Base-by-base conservation (phyloP, 2,329 filamentous ascomycete genomes). In the Aspergillus luchuensis region DNA sequence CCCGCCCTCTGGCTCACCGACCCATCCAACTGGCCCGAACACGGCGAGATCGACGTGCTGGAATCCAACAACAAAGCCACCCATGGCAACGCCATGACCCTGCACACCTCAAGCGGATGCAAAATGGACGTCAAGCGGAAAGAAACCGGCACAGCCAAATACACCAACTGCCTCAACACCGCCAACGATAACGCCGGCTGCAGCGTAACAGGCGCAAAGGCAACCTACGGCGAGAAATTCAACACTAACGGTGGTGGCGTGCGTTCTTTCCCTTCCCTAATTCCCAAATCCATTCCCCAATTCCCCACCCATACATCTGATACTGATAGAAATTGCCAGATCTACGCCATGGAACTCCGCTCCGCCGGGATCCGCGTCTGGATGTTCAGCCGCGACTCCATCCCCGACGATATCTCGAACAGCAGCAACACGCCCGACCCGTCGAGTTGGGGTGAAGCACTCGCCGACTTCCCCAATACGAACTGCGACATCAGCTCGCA, bases 1-100 rank as follows among this genome's bases (percentile, higher is more conserved):
- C 85, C 86, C 2, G 82, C 88, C 0, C 80, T 91, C 8, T 90
- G 88, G 88, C 79, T 90, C 7, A 80, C 81, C 0, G 88, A 90
- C 71, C 76, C 80, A 0, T 73, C 70, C 66, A 82, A 87, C 75
- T 88, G 87, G 88, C 87, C 88, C 3, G 66, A 71, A 5, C 80
- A 89, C 64, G 87, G 87, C 59, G 88, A 90, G 72, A 88, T 89
- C 62, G 86, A 88, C 70, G 69, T 88, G 19, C 80, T 89, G 72
- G 86, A 88, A 71, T 79, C 84, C 10, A 80, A 81, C 57, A 88
- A 89, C 73, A 72, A 80, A 52, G 85, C 77, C 43, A 76, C 73
- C 3, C 74, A 79, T 15, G 86, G 86, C 38, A 88, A 87, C 70
- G 78, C 82, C 64, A 81, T 88, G 75, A 85, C 85, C 2, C 78